Evolutionary conservation across 192 early-diverging fungal genomes (phyloP).

Genomic region (Linnemannia schmuckeri): DNA sequence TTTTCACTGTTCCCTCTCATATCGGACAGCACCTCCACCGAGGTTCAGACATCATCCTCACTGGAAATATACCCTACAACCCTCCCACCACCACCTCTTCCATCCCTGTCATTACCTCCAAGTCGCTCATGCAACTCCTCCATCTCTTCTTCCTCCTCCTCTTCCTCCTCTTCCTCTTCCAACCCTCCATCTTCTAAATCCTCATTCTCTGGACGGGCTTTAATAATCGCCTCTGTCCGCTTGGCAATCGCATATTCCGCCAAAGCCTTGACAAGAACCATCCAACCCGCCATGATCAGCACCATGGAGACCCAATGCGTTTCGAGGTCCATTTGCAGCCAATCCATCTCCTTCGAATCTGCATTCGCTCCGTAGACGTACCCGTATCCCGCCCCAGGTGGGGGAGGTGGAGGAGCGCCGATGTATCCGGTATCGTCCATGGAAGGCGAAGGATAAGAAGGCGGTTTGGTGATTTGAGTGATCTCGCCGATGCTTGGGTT

Average conservation of each 20-base stretch:
- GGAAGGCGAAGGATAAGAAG: background rate
- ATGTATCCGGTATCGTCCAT: conserved; percentile 35
- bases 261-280: conserved; percentile 76
- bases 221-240: conserved; percentile 77
- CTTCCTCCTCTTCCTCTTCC: background rate
- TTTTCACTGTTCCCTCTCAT: background rate
- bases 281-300: conserved; percentile 80
- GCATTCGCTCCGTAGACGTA: conserved; percentile 8
- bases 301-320: conserved; percentile 78
- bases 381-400: background rate
- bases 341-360: conserved; percentile 28
- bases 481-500: conserved; percentile 37
- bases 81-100: background rate
- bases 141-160: background rate
- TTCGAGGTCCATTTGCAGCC: conserved; percentile 54
- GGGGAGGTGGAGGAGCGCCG: conserved; percentile 1
- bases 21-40: too few species aligned
- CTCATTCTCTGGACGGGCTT: conserved; percentile 5
- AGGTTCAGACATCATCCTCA: background rate
- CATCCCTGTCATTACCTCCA: background rate
- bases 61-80: background rate
- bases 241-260: conserved; percentile 81
- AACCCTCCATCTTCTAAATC: background rate
- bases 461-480: conserved; percentile 28
- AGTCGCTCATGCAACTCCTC: background rate